Evolutionary conservation across 2,329 filamentous ascomycete species (phyloP), one percentile per base, ranked within the genome.

Genomic region (Sphaerostilbella broomeana): DNA sequence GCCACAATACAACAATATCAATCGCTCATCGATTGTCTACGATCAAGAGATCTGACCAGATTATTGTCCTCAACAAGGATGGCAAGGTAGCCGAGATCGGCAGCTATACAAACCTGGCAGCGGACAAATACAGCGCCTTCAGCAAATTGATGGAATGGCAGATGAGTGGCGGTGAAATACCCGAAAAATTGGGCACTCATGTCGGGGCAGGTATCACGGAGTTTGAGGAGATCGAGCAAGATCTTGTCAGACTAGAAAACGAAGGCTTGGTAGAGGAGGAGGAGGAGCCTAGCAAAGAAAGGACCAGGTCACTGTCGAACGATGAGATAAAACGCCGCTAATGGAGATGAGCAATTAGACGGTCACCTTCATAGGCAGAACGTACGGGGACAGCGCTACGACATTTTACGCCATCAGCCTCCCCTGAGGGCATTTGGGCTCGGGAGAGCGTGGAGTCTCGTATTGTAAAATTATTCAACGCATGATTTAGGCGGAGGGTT

Each of bases 71-170:
- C 26, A 84, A 84, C 44, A 79, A 74, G 41, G 83, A 95, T 54
- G 94, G 92, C 47, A 82, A 76, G 43, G 90, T 98, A 4, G 92
- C 90, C 3, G 90, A 98, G 61, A 84, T 85, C 47, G 92, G 92
- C 41, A 84, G 82, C 42, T 98, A 94, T 59, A 66, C 73, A 17
- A 76, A 87, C 47, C 74, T 98, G 16, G 84, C 81, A 37, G 70
- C 75, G 5, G 78, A 86, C 44, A 74, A 76, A 12, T 69, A 83
- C 8, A 94, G 90, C 37, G 87, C 89, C 2, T 98, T 98, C 57
- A 90, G 81, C 52, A 92, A 84, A 64, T 70, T 98, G 38, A 98
- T 98, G 92, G 90, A 97, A 63, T 97, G 89, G 89, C 92, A 98
- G 65, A 85, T 97, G 78, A 92, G 76, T 52, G 90, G 89, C 10